Base-by-base conservation (phyloP, 2,329 filamentous ascomycete genomes). In the Colletotrichum navitas region DNA sequence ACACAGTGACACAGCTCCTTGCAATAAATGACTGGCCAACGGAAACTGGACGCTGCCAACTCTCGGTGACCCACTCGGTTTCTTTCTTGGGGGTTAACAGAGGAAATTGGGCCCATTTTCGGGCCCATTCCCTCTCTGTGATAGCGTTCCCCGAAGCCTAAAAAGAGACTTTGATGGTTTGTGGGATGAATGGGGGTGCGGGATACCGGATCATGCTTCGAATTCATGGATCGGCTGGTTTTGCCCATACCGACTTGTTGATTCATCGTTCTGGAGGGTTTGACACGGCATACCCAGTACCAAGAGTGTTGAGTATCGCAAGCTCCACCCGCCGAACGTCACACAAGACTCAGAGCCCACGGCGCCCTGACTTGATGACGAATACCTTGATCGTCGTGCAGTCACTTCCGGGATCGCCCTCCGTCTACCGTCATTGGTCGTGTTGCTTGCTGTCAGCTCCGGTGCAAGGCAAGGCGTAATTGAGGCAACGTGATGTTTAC, bases 121-220 rank as follows among this genome's bases (percentile, higher is more conserved):
- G 36, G 26, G 21, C 26, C 36, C 55, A 32, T 26, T 34, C 34
- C 32, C 29, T 18, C 55, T 45, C 32, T 47, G 55, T 41, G 32
- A 36, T 43, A 47, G 51, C 29, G 39, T 58, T 16, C 24, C 14
- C 36, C 21, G 14, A 29, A 29, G 29, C n/a, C 51, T n/a, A 64
- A 14, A 51, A 26, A 41, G 43, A 55, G 49, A 5, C 29, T 29
- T 54, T 24, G 29, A 36, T 21, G 32, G 51, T 32, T 45, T 29
- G 36, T 54, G 39, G 36, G 39, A 45, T 59, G 54, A 26, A 60
- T 55, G 34, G 54, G 49, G 45, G 36, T 70, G 32, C 51, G 43
- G 32, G 55, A 66, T 60, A 45, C 43, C 55, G 68, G 58, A 52
- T 63, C 51, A 63, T 62, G 64, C 58, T 60, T 56, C 61, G 68